phyloP scores from a whole-genome alignment of 495 filamentous ascomycete genomes.

The Penicillium paradoxum region DNA sequence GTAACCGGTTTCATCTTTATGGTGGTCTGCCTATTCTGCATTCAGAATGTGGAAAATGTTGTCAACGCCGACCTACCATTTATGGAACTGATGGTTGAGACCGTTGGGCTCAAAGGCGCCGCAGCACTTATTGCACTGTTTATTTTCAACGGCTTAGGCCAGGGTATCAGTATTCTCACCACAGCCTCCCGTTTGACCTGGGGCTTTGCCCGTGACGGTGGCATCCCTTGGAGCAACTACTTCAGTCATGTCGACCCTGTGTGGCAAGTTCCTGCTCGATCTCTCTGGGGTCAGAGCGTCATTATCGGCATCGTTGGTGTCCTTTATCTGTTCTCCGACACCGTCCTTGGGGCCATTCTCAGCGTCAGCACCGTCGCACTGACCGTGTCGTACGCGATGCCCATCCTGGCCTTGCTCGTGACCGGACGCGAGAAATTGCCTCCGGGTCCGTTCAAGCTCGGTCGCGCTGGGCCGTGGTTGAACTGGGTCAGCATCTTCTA shows the following conservation, averaged over 20 bases:
- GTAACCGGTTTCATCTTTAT: constrained; percentile 65
- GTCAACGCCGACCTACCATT: constrained; percentile 45
- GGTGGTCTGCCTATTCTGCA: constrained; percentile 68
- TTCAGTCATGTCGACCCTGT: constrained; percentile 38
- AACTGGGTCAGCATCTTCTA: constrained; percentile 45
- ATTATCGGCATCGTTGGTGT: constrained; percentile 41
- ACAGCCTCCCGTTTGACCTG: constrained; percentile 50
- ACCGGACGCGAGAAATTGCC: constrained; percentile 41
- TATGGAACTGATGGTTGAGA: constrained; percentile 42
- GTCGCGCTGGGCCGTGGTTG: constrained; percentile 30
- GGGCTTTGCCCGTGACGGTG: constrained; percentile 56
- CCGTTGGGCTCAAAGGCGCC: constrained; percentile 35
- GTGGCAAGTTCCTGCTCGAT: constrained; percentile 41
- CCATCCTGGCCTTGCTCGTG: constrained; percentile 38
- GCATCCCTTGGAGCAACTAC: constrained; percentile 43
- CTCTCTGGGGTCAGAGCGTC: constrained; percentile 41
- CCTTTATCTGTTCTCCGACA: constrained; percentile 44
- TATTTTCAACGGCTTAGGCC: constrained; percentile 46
- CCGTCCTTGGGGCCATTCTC: constrained; percentile 46
- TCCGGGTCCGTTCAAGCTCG: constrained; percentile 37
- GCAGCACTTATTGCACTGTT: constrained; percentile 40
- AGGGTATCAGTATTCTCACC: constrained; percentile 43
- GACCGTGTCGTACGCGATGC: constrained; percentile 46
- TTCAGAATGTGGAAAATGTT: constrained; percentile 58
- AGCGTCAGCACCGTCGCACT: constrained; percentile 47